Conservation (phyloP, 2,329 filamentous ascomycete species). For the Apiospora phragmitis region DNA sequence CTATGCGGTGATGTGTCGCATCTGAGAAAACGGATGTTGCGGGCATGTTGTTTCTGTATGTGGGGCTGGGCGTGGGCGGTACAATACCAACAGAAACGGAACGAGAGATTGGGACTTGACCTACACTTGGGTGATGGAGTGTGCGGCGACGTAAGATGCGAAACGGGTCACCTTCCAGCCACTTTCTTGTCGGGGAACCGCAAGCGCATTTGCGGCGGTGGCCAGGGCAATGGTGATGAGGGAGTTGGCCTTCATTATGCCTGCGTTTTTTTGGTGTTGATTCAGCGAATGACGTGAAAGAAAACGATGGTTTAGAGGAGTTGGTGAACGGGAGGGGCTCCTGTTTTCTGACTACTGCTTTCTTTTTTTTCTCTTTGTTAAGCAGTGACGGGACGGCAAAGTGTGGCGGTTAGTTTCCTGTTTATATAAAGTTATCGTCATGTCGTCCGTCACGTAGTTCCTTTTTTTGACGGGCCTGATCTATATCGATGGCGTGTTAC, state of each 20-base stretch:
- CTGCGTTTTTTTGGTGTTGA: not conserved
- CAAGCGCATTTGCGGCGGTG: not conserved
- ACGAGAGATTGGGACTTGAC: not conserved
- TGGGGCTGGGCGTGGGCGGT: not conserved
- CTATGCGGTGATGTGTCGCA: too few species aligned
- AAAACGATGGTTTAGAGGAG: not conserved
- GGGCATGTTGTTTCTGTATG: not conserved
- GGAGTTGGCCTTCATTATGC: not conserved
- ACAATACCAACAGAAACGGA: not conserved
- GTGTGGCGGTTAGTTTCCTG: not conserved
- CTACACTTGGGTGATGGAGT: constrained; percentile 4
- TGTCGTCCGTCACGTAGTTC: not conserved
- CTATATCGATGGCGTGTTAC: not conserved
- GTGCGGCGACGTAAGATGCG: not conserved
- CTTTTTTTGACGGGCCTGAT: not conserved
- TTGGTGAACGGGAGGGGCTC: not conserved
- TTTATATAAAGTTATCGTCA: not conserved
- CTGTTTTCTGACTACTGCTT: not conserved
- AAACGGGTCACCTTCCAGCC: not conserved
- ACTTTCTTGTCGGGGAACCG: not conserved
- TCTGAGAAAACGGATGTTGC: not conserved
- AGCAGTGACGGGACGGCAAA: not conserved
- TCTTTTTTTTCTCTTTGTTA: not conserved
- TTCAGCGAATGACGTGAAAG: constrained; percentile 1
- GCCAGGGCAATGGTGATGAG: not conserved